Conservation (phyloP, 345 rosid genomes). For the Capsella bursapastoris region DNA sequence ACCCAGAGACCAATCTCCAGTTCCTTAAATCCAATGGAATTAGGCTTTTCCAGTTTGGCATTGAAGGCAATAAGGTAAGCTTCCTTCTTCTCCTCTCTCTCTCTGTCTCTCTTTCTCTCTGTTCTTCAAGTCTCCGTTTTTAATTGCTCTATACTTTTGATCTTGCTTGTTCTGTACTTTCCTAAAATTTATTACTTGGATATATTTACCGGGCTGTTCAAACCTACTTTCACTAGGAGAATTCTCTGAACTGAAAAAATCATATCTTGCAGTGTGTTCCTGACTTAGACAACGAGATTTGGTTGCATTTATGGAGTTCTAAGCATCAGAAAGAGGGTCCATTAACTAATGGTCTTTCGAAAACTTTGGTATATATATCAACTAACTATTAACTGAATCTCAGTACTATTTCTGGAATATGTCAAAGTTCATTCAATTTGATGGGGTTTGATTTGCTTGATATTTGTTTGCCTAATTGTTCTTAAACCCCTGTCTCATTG, state of each 20-base stretch:
- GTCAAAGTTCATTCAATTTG: background rate
- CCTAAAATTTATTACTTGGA: background rate
- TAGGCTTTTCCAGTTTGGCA: slow-evolving; percentile 83
- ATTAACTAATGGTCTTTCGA: slow-evolving; percentile 23
- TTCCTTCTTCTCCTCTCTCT: background rate
- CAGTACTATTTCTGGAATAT: slow-evolving; percentile 2
- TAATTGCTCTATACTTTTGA: background rate
- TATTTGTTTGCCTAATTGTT: slow-evolving; percentile 2
- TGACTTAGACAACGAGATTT: slow-evolving; percentile 39
- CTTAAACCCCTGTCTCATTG: slow-evolving; percentile 22
- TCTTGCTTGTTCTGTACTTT: slow-evolving; percentile 12
- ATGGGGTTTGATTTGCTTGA: slow-evolving; percentile 1
- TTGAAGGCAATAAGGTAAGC: slow-evolving; percentile 85
- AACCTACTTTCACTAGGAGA: slow-evolving; percentile 9
- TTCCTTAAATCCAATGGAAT: slow-evolving; percentile 85
- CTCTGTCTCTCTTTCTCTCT: background rate
- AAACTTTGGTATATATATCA: slow-evolving; percentile 25
- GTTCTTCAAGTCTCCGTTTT: background rate
- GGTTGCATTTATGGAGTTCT: slow-evolving; percentile 39
- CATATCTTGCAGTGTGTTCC: slow-evolving; percentile 35
- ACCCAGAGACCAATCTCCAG: slow-evolving; percentile 76
- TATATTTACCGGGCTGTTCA: slow-evolving; percentile 1
- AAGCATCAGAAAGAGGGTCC: slow-evolving; percentile 38
- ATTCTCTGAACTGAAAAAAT: background rate
- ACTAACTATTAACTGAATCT: background rate